Percentiles rank a stretch among this genome's conserved stretches.
Conservation (phyloP, 2,329 filamentous ascomycete genomes). For the Nannizziopsis arthrosporioides region DNA sequence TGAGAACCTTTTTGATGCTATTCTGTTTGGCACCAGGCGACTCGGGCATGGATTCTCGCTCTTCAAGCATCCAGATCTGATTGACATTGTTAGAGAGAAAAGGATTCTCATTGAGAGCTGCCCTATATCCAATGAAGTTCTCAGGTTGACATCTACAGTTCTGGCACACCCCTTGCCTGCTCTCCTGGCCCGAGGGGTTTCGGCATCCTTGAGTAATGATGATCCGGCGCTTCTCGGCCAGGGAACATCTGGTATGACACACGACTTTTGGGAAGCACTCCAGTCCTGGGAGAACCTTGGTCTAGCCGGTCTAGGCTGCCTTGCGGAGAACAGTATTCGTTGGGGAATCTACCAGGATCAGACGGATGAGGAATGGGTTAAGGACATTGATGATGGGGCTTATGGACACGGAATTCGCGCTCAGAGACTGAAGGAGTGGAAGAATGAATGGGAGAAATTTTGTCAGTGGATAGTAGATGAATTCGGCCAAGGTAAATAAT, state of each 20-base stretch:
- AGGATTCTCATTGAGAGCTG: slow-evolving; percentile 81
- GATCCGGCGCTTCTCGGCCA: slow-evolving; percentile 83
- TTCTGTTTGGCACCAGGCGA: slow-evolving; percentile 72
- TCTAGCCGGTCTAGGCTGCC: slow-evolving; percentile 67
- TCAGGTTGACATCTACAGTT: slow-evolving; percentile 65
- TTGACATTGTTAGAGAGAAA: slow-evolving; percentile 80
- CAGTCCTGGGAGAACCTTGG: slow-evolving; percentile 89
- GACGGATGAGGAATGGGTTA: slow-evolving; percentile 55
- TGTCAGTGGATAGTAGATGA: slow-evolving; percentile 82
- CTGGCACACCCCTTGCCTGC: slow-evolving; percentile 66
- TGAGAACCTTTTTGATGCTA: slow-evolving; percentile 76
- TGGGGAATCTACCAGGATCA: slow-evolving; percentile 86
- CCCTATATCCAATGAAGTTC: slow-evolving; percentile 83
- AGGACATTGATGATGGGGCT: slow-evolving; percentile 61
- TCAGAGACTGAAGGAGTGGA: slow-evolving; percentile 64
- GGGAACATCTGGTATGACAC: slow-evolving; percentile 67
- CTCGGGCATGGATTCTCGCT: slow-evolving; percentile 84
- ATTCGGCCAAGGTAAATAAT: slow-evolving; percentile 38
- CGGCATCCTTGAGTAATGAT: slow-evolving; percentile 78
- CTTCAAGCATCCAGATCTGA: slow-evolving; percentile 80
- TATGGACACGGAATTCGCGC: slow-evolving; percentile 61
- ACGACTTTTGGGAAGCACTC: slow-evolving; percentile 88
- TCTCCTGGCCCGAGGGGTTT: slow-evolving; percentile 69
- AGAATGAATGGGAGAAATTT: slow-evolving; percentile 72
- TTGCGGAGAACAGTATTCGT: slow-evolving; percentile 85